A percentile compares a stretch with the other conserved stretches of the same genome.
Evolutionary conservation across 768 basidiomycete species (phyloP).

Genomic region (Tricholoma saponaceum): DNA sequence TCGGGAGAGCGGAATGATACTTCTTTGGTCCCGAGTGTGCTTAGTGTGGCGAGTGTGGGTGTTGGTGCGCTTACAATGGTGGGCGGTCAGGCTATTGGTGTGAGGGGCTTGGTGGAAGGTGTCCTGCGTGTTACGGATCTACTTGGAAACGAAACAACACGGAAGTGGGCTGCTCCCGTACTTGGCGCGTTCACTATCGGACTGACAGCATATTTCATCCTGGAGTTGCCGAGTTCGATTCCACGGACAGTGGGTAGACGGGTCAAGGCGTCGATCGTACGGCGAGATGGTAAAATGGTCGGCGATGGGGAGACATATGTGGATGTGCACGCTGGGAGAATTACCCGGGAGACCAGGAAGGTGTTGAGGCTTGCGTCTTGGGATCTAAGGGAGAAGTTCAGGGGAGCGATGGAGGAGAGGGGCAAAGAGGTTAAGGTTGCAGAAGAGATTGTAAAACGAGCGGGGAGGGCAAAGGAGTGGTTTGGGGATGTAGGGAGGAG

Average conservation of each 20-base stretch:
- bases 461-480: constrained; percentile 66
- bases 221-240: constrained; percentile 85
- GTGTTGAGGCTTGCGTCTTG: constrained; percentile 87
- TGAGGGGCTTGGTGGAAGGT: constrained; percentile 74
- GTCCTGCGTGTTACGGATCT: constrained; percentile 72
- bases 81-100: constrained; percentile 76
- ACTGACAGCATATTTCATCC: constrained; percentile 72
- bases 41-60: constrained; percentile 71
- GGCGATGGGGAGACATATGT: constrained; percentile 50
- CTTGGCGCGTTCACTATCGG: constrained; percentile 75
- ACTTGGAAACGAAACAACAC: constrained; percentile 71
- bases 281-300: constrained; percentile 33
- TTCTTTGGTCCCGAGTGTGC: constrained; percentile 49
- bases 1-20: constrained; percentile 29
- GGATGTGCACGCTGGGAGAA: constrained; percentile 61
- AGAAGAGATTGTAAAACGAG: constrained; percentile 72
- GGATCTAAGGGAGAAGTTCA: constrained; percentile 84
- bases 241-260: constrained; percentile 88
- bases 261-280: constrained; percentile 60
- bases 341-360: constrained; percentile 86
- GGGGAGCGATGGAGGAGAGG: constrained; percentile 74
- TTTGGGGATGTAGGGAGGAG: constrained; percentile 54
- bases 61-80: constrained; percentile 88
- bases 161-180: constrained; percentile 86
- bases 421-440: constrained; percentile 71